Evolutionary conservation across 106 monocot species (phyloP), one percentile per base, ranked within the genome.

Genomic region (Dioscorea alata): DNA sequence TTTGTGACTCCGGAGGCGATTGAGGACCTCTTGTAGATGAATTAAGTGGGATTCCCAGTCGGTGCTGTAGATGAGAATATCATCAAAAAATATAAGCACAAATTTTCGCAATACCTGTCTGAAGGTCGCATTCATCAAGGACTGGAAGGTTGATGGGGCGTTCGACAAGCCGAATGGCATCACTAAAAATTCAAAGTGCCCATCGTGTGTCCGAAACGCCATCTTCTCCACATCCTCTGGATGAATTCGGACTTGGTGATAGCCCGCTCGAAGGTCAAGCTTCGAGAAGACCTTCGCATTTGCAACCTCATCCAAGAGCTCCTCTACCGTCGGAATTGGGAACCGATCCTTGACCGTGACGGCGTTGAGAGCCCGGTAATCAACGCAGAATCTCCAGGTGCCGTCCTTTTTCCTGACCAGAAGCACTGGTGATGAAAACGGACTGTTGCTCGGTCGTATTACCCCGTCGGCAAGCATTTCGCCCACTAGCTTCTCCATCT

Each of bases 231-330:
- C 61, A 64, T 79, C 79, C 0, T 13, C 17, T 3, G 9, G 17
- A 0, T 1, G 0, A 50, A 79, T 64, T 25, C 67, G 24, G 0
- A 79, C 35, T 25, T 79, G 73, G 49, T 79, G 79, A 32, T 74
- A 79, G 0, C 73, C 68, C 1, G 59, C 52, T 12, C 57, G 54
- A 1, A 78, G 32, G 19, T 76, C 75, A 0, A 76, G 48, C 33
- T 76, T 76, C 13, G 75, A 61, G 60, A 76, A 76, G 49, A 68
- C 12, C 0, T 4, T 33, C 14, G 75, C 59, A 28, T 69, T 61
- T 49, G 69, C 15, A 1, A 76, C 20, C 48, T 76, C 33, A 34
- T 34, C 69, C 68, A 8, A 76, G 14, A 18, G 69, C 8, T 76
- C 76, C 52, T 76, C 76, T 0, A 76, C 32, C 0, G 32, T 42